These are phyloP conservation scores for Colletotrichum chlorophyti DNA, from an alignment of 2,329 filamentous ascomycete genomes.

Conservation along the genomic window DNA sequence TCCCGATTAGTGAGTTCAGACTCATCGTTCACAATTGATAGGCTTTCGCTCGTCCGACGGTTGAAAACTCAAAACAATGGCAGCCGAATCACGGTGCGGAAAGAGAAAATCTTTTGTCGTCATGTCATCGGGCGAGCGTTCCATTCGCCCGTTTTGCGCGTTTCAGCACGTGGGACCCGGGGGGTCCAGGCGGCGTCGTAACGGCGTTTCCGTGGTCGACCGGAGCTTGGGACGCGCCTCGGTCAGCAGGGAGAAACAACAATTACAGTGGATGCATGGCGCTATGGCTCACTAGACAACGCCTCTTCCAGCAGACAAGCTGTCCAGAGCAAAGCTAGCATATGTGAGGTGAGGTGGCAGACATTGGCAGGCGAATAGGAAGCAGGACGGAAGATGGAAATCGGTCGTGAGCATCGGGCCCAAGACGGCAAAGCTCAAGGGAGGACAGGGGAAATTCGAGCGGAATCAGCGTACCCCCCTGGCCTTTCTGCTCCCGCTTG, in stretches of 20 bases:
- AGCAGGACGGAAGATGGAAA: too few species aligned
- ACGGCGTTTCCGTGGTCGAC: slow-evolving; percentile 18
- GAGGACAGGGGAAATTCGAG: too few species aligned
- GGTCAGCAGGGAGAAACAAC: background rate
- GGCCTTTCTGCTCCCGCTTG: too few species aligned
- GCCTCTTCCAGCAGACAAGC: background rate
- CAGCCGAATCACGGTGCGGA: too few species aligned
- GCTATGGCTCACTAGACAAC: background rate
- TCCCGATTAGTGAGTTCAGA: too few species aligned
- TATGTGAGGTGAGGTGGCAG: too few species aligned
- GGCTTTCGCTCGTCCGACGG: too few species aligned
- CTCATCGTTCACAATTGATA: too few species aligned
- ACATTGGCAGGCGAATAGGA: background rate
- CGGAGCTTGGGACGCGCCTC: slow-evolving; percentile 19
- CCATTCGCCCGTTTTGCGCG: slow-evolving; percentile 18
- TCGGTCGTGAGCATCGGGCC: too few species aligned
- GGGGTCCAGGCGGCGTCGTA: slow-evolving; percentile 18
- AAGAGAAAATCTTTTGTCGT: background rate
- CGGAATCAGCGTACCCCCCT: too few species aligned
- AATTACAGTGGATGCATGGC: background rate
- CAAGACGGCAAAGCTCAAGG: too few species aligned
- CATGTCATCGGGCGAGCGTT: slow-evolving; percentile 3
- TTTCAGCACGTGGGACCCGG: slow-evolving; percentile 25
- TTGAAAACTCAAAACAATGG: too few species aligned
- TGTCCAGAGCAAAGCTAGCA: background rate